A percentile compares a stretch with the other conserved stretches of the same genome.
Conservation (phyloP, 108 stramenopile species). For the Parietichytrium sp. region DNA sequence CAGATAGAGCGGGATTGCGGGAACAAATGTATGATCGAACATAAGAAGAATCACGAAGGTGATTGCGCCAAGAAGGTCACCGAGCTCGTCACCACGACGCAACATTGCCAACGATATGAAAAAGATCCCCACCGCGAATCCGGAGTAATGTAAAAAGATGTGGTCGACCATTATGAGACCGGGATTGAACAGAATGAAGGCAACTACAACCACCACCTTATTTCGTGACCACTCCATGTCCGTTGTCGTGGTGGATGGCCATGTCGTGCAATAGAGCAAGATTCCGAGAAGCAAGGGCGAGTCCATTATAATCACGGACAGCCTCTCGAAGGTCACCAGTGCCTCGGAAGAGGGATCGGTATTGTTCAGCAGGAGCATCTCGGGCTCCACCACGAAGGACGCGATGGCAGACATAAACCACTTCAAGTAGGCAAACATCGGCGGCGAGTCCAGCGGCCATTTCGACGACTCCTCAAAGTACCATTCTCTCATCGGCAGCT, state of each 20-base stretch:
- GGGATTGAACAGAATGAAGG: slow-evolving; percentile 7
- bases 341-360: not conserved
- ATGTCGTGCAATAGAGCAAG: slow-evolving; percentile 19
- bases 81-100: slow-evolving; percentile 1
- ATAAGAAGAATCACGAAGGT: not conserved
- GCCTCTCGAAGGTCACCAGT: not conserved
- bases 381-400: not conserved
- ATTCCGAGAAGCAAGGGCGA: slow-evolving; percentile 1
- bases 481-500: not conserved
- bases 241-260: slow-evolving; percentile 34
- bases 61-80: not conserved
- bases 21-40: slow-evolving; percentile 6
- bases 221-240: slow-evolving; percentile 40
- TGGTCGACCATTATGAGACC: slow-evolving; percentile 17
- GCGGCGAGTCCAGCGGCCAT: not conserved
- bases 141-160: not conserved
- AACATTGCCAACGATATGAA: not conserved
- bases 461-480: not conserved
- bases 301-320: not conserved
- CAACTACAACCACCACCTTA: slow-evolving; percentile 31
- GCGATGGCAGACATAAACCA: not conserved
- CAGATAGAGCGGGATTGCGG: not conserved
- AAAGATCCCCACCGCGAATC: not conserved
- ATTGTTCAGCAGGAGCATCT: not conserved
- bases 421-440: slow-evolving; percentile 7